Evolutionary conservation across 192 early-diverging fungal species (phyloP).

Genomic region (Umbelopsis vinacea): DNA sequence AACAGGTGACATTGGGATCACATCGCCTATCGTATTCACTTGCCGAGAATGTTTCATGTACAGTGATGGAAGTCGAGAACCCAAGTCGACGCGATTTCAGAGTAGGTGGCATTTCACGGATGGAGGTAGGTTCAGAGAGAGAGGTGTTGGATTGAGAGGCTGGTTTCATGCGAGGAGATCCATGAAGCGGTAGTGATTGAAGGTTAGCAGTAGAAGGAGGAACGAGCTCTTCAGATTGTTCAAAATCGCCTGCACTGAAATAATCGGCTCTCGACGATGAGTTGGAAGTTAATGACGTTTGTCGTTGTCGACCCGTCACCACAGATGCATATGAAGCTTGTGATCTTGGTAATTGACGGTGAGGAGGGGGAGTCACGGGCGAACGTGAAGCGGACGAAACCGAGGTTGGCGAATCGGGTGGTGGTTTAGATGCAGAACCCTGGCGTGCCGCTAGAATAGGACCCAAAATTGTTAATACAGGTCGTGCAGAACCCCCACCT

Average conservation of each 20-base stretch:
- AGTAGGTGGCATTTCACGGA: conserved; percentile 32
- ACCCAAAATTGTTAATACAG: conserved; percentile 9
- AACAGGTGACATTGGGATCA: conserved; percentile 79
- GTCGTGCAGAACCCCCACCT: not conserved
- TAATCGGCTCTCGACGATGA: conserved; percentile 16
- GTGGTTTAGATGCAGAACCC: not conserved
- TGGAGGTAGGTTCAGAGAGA: conserved; percentile 17
- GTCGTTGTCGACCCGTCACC: conserved; percentile 10
- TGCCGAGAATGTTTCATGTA: conserved; percentile 71
- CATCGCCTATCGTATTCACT: conserved; percentile 90
- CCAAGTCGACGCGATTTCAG: conserved; percentile 42
- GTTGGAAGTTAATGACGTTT: conserved; percentile 24
- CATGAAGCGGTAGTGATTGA: conserved; percentile 24
- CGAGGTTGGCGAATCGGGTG: conserved; percentile 35
- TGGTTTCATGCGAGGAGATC: conserved; percentile 24
- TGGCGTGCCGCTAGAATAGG: conserved; percentile 1
- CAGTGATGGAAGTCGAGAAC: conserved; percentile 56
- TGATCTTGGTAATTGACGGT: conserved; percentile 24
- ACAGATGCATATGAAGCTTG: not conserved
- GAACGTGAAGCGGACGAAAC: conserved; percentile 33
- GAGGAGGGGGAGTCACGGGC: conserved; percentile 25
- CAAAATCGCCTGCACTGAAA: not conserved
- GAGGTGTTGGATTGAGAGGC: conserved; percentile 19
- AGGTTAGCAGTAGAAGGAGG: not conserved
- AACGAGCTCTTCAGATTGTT: not conserved